Percentiles rank a stretch among this genome's conserved stretches.
These are phyloP conservation scores for Salix caprea DNA, from an alignment of 345 rosid species.

Conservation along the genomic window DNA sequence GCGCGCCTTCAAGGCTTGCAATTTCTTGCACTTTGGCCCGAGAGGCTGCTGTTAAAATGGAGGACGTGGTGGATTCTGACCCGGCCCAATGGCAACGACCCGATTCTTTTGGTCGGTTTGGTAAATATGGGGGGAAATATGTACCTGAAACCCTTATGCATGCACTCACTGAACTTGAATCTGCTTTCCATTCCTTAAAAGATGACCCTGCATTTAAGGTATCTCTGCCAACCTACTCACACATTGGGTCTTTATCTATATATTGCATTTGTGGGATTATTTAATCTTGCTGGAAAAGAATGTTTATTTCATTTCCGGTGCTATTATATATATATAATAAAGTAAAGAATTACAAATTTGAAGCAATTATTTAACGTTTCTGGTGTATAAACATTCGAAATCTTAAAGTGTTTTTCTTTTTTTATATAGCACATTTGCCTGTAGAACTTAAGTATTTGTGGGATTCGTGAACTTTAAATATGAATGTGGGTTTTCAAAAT, in stretches of 20 bases:
- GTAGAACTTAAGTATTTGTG: background rate
- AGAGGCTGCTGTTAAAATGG: conserved; percentile 39
- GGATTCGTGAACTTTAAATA: background rate
- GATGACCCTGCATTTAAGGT: conserved; percentile 76
- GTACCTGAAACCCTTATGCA: conserved; percentile 92
- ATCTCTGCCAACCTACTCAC: background rate
- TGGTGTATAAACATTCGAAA: background rate
- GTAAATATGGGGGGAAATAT: conserved; percentile 83
- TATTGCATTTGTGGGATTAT: background rate
- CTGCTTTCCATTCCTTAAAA: conserved; percentile 60
- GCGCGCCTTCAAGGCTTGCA: conserved; percentile 23
- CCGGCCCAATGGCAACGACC: conserved; percentile 53
- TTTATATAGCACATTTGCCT: background rate
- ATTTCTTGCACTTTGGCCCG: conserved; percentile 51
- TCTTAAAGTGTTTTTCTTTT: background rate
- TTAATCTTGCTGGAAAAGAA: background rate
- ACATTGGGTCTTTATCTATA: background rate
- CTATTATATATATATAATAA: background rate
- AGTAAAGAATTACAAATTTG: background rate
- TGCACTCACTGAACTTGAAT: conserved; percentile 79
- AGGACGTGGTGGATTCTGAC: conserved; percentile 26
- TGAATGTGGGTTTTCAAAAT: background rate
- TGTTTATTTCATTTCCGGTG: background rate
- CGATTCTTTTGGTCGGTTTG: conserved; percentile 83
- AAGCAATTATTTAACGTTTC: background rate